A percentile compares a stretch with the other conserved stretches of the same genome.
Conservation (phyloP, 2,329 filamentous ascomycete species). For the Xylariales sp. region DNA sequence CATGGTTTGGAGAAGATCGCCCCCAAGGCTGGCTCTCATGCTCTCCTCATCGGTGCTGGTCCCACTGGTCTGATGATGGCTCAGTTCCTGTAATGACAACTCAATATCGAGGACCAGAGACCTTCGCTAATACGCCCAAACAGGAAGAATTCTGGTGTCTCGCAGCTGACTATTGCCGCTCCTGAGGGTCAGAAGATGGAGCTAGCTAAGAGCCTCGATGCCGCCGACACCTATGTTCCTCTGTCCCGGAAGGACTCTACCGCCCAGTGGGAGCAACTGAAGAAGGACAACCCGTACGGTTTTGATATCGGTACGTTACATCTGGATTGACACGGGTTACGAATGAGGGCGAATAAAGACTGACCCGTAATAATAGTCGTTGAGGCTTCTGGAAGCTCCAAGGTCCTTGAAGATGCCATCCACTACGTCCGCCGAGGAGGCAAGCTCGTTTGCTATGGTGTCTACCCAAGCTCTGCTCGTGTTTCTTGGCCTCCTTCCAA, state of each 20-base stretch:
- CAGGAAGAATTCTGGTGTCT: slow-evolving; percentile 54
- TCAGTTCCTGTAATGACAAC: slow-evolving; percentile 22
- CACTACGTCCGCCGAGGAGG: slow-evolving; percentile 68
- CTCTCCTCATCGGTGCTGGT: slow-evolving; percentile 62
- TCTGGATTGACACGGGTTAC: background rate
- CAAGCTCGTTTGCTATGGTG: slow-evolving; percentile 68
- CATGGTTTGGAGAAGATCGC: slow-evolving; percentile 66
- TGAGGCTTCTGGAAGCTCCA: slow-evolving; percentile 64
- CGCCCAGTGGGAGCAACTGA: slow-evolving; percentile 58
- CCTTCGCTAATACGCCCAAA: slow-evolving; percentile 1
- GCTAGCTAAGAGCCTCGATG: slow-evolving; percentile 53
- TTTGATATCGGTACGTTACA: slow-evolving; percentile 57
- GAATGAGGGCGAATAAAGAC: too few relatives aligned
- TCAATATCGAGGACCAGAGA: slow-evolving; percentile 3
- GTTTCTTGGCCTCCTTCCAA: slow-evolving; percentile 67
- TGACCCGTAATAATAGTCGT: too few relatives aligned
- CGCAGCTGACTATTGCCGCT: slow-evolving; percentile 65
- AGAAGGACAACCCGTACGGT: slow-evolving; percentile 62
- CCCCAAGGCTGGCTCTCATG: slow-evolving; percentile 59
- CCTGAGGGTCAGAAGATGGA: slow-evolving; percentile 68
- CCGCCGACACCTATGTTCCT: slow-evolving; percentile 50
- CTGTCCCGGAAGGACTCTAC: slow-evolving; percentile 50
- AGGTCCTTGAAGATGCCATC: slow-evolving; percentile 66
- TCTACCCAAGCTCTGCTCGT: slow-evolving; percentile 58
- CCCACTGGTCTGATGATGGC: slow-evolving; percentile 56